Evolutionary conservation across 768 basidiomycete genomes (phyloP).

Genomic region (Panellus pusillus): DNA sequence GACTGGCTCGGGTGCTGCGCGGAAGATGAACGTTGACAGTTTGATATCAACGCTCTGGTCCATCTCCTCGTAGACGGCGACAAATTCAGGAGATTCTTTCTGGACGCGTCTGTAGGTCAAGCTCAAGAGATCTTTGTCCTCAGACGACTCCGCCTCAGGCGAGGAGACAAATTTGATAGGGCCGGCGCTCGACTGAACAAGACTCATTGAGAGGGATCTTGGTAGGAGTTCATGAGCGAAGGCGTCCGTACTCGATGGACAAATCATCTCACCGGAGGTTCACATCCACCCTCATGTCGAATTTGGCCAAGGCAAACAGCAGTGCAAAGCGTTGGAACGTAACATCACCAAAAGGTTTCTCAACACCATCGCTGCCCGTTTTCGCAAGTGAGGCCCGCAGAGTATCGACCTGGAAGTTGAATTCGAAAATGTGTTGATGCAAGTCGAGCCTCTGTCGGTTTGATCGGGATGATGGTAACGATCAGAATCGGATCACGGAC

Average conservation of each 20-base stretch:
- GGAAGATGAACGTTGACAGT: conserved; percentile 88
- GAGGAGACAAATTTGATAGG: conserved; percentile 71
- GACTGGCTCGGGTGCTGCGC: conserved; percentile 87
- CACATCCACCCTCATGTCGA: conserved; percentile 84
- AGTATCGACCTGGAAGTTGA: conserved; percentile 84
- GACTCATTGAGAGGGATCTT: conserved; percentile 76
- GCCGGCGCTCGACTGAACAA: conserved; percentile 55
- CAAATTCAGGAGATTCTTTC: conserved; percentile 82
- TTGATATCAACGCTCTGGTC: conserved; percentile 87
- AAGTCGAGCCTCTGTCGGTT: conserved; percentile 38
- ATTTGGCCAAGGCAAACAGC: conserved; percentile 72
- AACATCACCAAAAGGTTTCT: conserved; percentile 77
- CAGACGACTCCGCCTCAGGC: conserved; percentile 37
- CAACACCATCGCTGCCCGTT: conserved; percentile 56
- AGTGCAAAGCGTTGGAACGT: conserved; percentile 78
- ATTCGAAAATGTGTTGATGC: conserved; percentile 69
- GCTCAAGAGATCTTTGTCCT: conserved; percentile 67
- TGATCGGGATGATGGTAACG: background rate
- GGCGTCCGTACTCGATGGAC: background rate
- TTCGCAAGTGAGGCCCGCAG: conserved; percentile 80
- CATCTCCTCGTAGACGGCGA: conserved; percentile 74
- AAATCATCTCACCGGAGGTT: conserved; percentile 60
- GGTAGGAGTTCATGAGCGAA: conserved; percentile 9
- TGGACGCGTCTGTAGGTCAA: conserved; percentile 82
- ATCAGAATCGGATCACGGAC: conserved; percentile 34